phyloP scores from a whole-genome alignment of 495 filamentous ascomycete species.

The Thozetella sp. region DNA sequence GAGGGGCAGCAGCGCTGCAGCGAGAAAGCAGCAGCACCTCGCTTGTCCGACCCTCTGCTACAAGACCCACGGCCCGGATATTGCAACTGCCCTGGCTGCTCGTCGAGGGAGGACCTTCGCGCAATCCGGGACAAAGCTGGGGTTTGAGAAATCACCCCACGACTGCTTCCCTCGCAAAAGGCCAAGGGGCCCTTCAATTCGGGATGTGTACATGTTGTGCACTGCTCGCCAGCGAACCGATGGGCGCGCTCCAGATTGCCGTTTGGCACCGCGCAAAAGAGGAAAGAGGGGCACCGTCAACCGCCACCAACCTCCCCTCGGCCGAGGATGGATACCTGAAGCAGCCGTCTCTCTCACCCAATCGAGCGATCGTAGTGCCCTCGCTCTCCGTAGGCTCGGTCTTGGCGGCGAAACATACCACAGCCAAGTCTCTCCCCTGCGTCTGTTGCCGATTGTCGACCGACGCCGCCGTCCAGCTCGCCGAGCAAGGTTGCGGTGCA shows the following conservation, averaged over 20 bases:
- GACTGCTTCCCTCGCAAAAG: background rate
- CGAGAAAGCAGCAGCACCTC: too few relatives aligned
- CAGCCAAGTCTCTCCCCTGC: slow-evolving; percentile 1
- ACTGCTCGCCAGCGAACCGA: background rate
- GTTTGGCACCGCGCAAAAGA: background rate
- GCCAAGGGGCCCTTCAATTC: background rate
- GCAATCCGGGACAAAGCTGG: too few relatives aligned
- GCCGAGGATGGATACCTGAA: background rate
- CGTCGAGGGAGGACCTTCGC: too few relatives aligned
- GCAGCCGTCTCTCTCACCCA: background rate
- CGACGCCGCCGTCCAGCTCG: background rate
- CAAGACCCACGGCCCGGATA: too few relatives aligned
- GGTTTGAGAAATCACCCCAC: too few relatives aligned
- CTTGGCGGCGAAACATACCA: background rate
- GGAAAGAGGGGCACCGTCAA: background rate
- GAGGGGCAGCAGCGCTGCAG: too few relatives aligned
- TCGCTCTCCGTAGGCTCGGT: background rate
- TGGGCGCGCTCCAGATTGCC: background rate
- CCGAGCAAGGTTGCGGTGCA: background rate
- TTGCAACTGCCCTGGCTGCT: too few relatives aligned
- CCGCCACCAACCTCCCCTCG: background rate
- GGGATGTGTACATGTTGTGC: background rate
- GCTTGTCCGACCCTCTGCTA: too few relatives aligned
- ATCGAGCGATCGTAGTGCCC: slow-evolving; percentile 1
- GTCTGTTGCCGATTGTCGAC: background rate